Evolutionary conservation across 768 basidiomycete species (phyloP).

Genomic region (Auricularia heimuer): DNA sequence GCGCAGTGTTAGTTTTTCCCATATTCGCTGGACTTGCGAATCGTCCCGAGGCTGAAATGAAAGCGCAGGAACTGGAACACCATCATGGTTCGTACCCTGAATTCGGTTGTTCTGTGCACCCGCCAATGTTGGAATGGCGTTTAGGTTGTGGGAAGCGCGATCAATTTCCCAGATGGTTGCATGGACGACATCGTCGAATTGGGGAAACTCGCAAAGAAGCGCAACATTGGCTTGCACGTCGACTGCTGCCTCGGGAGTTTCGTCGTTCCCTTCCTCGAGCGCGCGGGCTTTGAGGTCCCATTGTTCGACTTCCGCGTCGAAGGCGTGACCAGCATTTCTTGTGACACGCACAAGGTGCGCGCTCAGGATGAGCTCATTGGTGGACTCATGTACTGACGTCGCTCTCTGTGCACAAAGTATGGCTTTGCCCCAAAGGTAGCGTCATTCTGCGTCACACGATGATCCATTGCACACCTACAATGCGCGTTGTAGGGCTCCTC

Average conservation of each 20-base stretch:
- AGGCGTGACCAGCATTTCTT: conserved; percentile 91
- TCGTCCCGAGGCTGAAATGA: conserved; percentile 5
- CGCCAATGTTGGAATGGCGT: background rate
- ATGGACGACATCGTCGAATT: conserved; percentile 81
- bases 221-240: conserved; percentile 84
- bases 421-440: conserved; percentile 86
- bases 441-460: background rate
- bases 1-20: conserved; percentile 66
- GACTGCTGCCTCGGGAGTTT: conserved; percentile 94
- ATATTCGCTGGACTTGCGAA: background rate
- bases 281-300: conserved; percentile 57
- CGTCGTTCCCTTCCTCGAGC: conserved; percentile 85
- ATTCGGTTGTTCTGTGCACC: no score
- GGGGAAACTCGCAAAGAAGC: conserved; percentile 55
- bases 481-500: conserved; percentile 58
- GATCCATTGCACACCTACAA: background rate
- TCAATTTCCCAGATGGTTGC: conserved; percentile 80
- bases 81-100: conserved; percentile 50
- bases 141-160: conserved; percentile 74
- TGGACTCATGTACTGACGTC: conserved; percentile 3
- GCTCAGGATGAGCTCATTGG: background rate
- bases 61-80: conserved; percentile 68
- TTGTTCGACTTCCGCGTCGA: conserved; percentile 86
- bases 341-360: conserved; percentile 86
- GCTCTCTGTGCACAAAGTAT: conserved; percentile 40